Evolutionary conservation across 768 basidiomycete species (phyloP), one percentile per base, ranked within the genome.

Genomic region (Thelephora ganbajun): DNA sequence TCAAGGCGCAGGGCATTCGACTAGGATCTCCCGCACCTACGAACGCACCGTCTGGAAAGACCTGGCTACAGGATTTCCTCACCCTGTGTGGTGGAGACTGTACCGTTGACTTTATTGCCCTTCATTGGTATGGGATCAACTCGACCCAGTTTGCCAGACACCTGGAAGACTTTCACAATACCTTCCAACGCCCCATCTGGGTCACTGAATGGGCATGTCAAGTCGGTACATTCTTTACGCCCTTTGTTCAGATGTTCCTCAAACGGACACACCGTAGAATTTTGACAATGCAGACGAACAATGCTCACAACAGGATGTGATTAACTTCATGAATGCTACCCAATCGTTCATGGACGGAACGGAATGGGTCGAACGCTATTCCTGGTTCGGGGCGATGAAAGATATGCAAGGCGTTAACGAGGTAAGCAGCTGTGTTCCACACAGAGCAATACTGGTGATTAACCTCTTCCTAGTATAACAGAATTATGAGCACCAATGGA

Each of bases 191-290:
- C 33, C 69, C 74, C 3, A 58, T 79, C 13, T 79, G 76, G 77
- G 69, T 79, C 0, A 79, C 77, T 1, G 78, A 79, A 54, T 77
- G 74, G 73, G 71, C 72, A 0, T 75, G 73, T 52, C 73, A 64
- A 58, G 61, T 63, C 23, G 2, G 52, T 37, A 41, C 19, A n/a
- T 20, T 12, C 11, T n/a, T 22, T 45, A 33, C 16, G 11, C n/a
- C 45, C n/a, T 9, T 30, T 9, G 44, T 33, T 2, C 18, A 12
- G 20, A 11, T 37, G 4, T 2, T n/a, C 18, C 22, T 48, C 42
- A 56, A 19, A 20, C 26, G 6, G 14, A 2, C 36, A 20, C 39
- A 44, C 45, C 18, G 19, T 19, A 74, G 59, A 72, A 73, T 33
- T 58, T 63, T 41, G 72, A 66, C 50, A 54, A 70, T 42, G 45